Percentiles rank a stretch among this genome's conserved stretches.
Evolutionary conservation across 352 stramenopile species (phyloP).

Genomic region (Plasmopara muralis): DNA sequence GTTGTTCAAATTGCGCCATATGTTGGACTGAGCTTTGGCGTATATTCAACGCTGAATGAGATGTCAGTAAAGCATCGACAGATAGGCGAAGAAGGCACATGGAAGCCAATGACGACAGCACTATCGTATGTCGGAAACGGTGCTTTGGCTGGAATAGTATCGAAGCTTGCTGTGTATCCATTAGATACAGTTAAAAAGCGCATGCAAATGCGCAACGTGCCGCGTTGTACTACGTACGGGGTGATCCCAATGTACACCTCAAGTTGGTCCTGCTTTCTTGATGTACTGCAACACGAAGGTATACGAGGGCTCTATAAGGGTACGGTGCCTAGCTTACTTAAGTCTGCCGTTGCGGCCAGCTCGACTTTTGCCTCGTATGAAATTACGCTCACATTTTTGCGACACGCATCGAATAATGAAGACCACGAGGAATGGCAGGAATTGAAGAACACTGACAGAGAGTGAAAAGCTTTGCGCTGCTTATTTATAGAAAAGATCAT

Average conservation of each 20-base stretch:
- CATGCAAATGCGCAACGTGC: constrained; percentile 86
- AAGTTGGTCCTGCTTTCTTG: constrained; percentile 48
- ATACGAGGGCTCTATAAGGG: constrained; percentile 75
- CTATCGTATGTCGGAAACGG: constrained; percentile 73
- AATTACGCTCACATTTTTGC: constrained; percentile 37
- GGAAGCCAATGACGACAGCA: constrained; percentile 22
- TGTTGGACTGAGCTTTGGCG: constrained; percentile 93
- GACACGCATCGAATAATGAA: constrained; percentile 16
- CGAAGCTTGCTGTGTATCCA: constrained; percentile 91
- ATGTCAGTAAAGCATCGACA: constrained; percentile 19
- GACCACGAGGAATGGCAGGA: constrained; percentile 3
- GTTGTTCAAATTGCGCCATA: constrained; percentile 92
- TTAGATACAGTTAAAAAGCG: constrained; percentile 95
- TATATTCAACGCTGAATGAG: constrained; percentile 77
- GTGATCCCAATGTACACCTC: constrained; percentile 60
- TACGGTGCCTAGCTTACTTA: constrained; percentile 68
- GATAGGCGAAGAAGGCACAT: constrained; percentile 4
- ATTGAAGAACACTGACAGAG: constrained; percentile 4
- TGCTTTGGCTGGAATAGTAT: constrained; percentile 82
- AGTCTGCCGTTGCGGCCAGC: constrained; percentile 74
- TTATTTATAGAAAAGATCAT: too few relatives aligned
- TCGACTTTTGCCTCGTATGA: constrained; percentile 78
- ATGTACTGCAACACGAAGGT: constrained; percentile 59
- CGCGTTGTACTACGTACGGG: constrained; percentile 51
- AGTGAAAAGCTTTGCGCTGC: constrained; percentile 2